Evolutionary conservation across 495 filamentous ascomycete genomes (phyloP).

Genomic region (Penicillium flavigenum): DNA sequence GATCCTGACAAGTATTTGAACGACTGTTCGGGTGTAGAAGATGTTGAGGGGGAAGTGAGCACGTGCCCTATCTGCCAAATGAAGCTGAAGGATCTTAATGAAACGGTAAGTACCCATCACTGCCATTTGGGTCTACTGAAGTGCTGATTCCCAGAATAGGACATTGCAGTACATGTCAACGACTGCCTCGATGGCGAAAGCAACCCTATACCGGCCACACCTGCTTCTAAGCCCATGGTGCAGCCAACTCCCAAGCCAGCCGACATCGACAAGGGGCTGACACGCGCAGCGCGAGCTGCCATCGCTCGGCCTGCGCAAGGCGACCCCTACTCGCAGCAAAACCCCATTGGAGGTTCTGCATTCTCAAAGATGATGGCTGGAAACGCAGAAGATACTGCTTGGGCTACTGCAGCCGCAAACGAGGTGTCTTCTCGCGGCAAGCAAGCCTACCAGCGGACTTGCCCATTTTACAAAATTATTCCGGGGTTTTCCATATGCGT

Average conservation of each 20-base stretch:
- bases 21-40: conserved; percentile 32
- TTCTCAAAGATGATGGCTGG: conserved; percentile 91
- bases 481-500: conserved; percentile 89
- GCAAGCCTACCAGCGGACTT: conserved; percentile 82
- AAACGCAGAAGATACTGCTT: conserved; percentile 86
- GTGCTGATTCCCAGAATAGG: conserved; percentile 37
- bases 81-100: conserved; percentile 56
- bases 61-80: conserved; percentile 76
- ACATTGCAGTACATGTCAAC: conserved; percentile 75
- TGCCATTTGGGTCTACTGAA: not conserved
- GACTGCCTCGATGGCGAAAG: conserved; percentile 83
- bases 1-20: conserved; percentile 20
- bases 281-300: conserved; percentile 63
- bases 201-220: conserved; percentile 31
- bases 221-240: conserved; percentile 34
- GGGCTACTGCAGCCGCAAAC: conserved; percentile 80
- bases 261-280: conserved; percentile 31
- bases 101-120: conserved; percentile 45
- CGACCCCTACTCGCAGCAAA: conserved; percentile 63
- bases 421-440: conserved; percentile 81
- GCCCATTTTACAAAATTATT: conserved; percentile 98
- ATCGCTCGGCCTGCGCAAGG: conserved; percentile 73
- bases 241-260: conserved; percentile 2
- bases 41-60: conserved; percentile 36
- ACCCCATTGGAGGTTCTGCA: conserved; percentile 54